These are phyloP conservation scores for Dryas octopetala DNA, from an alignment of 306 rosid genomes.

Conservation along the genomic window DNA sequence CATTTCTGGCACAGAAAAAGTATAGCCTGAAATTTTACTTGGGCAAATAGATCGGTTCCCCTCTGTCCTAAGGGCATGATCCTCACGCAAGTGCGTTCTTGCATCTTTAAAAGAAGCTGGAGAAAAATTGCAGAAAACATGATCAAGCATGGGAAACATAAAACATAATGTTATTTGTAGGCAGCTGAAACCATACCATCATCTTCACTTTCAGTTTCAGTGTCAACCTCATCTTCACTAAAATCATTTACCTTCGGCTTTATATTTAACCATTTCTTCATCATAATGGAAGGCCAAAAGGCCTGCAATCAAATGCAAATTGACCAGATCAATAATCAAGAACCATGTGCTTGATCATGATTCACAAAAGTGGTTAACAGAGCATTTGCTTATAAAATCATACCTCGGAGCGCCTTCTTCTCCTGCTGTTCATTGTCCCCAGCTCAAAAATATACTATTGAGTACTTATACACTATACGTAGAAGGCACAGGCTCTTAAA, in stretches of 20 bases:
- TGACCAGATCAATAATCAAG: slow-evolving; percentile 19
- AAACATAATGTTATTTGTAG: slow-evolving; percentile 1
- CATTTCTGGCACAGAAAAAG: slow-evolving; percentile 29
- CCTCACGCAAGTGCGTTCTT: slow-evolving; percentile 40
- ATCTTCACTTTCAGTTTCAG: slow-evolving; percentile 93
- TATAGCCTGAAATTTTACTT: slow-evolving; percentile 57
- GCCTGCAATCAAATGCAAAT: slow-evolving; percentile 53
- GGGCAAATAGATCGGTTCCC: slow-evolving; percentile 47
- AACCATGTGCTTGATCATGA: slow-evolving; percentile 11
- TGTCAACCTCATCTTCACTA: slow-evolving; percentile 94
- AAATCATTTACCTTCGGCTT: slow-evolving; percentile 88
- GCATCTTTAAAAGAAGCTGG: slow-evolving; percentile 55
- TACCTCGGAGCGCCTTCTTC: slow-evolving; percentile 83
- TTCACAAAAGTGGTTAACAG: slow-evolving; percentile 21
- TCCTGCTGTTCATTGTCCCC: slow-evolving; percentile 57
- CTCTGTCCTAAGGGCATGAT: slow-evolving; percentile 39
- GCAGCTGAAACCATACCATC: slow-evolving; percentile 57
- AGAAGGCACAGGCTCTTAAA: slow-evolving; percentile 41
- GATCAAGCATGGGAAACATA: slow-evolving; percentile 11
- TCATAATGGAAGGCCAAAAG: slow-evolving; percentile 95
- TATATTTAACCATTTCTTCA: slow-evolving; percentile 95
- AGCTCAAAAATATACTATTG: slow-evolving; percentile 32
- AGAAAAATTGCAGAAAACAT: slow-evolving; percentile 26
- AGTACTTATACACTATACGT: slow-evolving; percentile 28
- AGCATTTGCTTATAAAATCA: slow-evolving; percentile 17